A percentile compares a stretch with the other conserved stretches of the same genome.
Conservation (phyloP, 2,329 filamentous ascomycete genomes). For the Diplodia seriata region DNA sequence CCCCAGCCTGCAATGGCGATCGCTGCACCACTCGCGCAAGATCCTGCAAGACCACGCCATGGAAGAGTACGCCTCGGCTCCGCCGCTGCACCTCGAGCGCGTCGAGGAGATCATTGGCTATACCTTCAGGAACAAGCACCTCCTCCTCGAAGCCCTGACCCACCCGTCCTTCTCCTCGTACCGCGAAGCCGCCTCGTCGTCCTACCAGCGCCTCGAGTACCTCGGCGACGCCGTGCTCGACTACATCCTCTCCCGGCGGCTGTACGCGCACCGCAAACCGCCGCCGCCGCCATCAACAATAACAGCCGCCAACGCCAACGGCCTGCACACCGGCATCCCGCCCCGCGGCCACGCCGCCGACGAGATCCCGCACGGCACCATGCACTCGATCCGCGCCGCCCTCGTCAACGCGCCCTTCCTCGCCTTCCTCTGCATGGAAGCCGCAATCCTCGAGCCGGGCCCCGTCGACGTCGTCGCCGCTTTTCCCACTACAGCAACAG, state of each 20-base stretch:
- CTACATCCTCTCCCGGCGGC: constrained; percentile 69
- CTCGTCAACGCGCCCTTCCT: constrained; percentile 83
- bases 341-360: constrained; percentile 76
- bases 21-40: constrained; percentile 40
- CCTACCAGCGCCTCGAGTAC: constrained; percentile 82
- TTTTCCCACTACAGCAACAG: no score
- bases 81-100: constrained; percentile 40
- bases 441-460: constrained; percentile 47
- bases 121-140: constrained; percentile 67
- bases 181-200: constrained; percentile 54
- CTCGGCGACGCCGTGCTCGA: constrained; percentile 88
- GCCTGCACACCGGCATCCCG: constrained; percentile 74
- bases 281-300: neutral
- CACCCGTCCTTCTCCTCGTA: constrained; percentile 68
- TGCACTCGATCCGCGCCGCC: constrained; percentile 78
- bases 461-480: constrained; percentile 36
- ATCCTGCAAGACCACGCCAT: constrained; percentile 38
- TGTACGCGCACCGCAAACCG: constrained; percentile 57
- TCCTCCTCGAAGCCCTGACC: constrained; percentile 81
- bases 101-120: constrained; percentile 75
- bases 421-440: constrained; percentile 74
- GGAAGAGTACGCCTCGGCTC: constrained; percentile 9
- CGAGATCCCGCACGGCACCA: constrained; percentile 58
- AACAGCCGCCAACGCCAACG: constrained; percentile 57
- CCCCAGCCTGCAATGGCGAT: constrained; percentile 60